Conservation (phyloP, 2,329 filamentous ascomycete genomes). For the Sarocladiaceae sp. region DNA sequence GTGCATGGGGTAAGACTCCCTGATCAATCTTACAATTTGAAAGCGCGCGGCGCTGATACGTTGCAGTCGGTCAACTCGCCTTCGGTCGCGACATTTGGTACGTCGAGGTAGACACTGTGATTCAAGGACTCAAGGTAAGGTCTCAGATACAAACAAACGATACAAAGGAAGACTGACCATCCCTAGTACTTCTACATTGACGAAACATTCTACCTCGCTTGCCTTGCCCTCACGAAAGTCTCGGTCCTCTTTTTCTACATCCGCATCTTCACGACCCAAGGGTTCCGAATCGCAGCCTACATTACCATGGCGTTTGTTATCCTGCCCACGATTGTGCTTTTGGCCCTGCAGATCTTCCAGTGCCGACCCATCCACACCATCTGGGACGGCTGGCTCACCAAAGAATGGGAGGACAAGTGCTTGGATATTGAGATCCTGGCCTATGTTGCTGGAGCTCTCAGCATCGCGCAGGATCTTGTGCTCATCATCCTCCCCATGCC, state of each 20-base stretch:
- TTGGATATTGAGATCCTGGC: slow-evolving; percentile 24
- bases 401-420: slow-evolving; percentile 13
- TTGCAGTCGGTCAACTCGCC: slow-evolving; percentile 18
- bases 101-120: slow-evolving; percentile 20
- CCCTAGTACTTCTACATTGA: slow-evolving; percentile 23
- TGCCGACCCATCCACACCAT: slow-evolving; percentile 32
- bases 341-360: slow-evolving; percentile 33
- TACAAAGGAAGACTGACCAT: not conserved
- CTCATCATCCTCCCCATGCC: slow-evolving; percentile 38
- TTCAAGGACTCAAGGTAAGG: slow-evolving; percentile 22
- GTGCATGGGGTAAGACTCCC: slow-evolving; percentile 22
- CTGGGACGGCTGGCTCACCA: slow-evolving; percentile 18
- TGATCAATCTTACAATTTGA: no score
- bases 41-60: not conserved
- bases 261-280: slow-evolving; percentile 26
- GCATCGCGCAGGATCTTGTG: slow-evolving; percentile 39
- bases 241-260: slow-evolving; percentile 33
- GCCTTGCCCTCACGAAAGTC: slow-evolving; percentile 31
- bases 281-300: slow-evolving; percentile 27
- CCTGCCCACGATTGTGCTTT: slow-evolving; percentile 27
- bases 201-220: slow-evolving; percentile 29
- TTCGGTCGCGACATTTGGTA: slow-evolving; percentile 34
- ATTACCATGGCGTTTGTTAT: slow-evolving; percentile 27
- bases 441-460: slow-evolving; percentile 36
- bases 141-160: not conserved